Evolutionary conservation across 73 alveolate genomes (phyloP).

Genomic region (Effrenium voratum): DNA sequence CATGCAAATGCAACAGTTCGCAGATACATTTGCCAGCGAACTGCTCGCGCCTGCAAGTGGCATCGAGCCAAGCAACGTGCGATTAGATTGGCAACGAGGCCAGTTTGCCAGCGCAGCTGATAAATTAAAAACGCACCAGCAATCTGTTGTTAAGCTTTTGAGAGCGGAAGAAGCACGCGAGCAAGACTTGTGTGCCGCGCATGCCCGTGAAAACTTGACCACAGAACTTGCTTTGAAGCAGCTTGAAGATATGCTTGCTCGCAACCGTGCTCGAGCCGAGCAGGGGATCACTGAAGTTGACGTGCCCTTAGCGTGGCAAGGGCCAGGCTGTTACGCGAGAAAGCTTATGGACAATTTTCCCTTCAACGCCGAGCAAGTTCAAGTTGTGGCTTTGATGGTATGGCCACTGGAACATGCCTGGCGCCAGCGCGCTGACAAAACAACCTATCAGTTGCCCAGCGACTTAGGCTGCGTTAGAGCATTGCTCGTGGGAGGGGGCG

Average conservation of each 20-base stretch:
- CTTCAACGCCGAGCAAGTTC: constrained; percentile 7
- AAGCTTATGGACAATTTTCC: background rate
- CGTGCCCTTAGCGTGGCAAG: constrained; percentile 16
- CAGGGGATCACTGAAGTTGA: background rate
- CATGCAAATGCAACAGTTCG: background rate
- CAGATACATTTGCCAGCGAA: background rate
- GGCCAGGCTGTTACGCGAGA: background rate
- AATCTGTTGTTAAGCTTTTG: background rate
- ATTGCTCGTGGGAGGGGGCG: constrained; percentile 26
- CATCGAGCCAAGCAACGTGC: background rate
- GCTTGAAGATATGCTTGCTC: background rate
- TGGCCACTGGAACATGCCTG: background rate
- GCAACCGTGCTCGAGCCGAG: background rate
- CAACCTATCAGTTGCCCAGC: background rate
- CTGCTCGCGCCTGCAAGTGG: background rate
- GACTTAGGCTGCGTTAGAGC: background rate
- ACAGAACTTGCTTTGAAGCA: no score
- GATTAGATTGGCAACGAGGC: background rate
- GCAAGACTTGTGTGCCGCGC: background rate
- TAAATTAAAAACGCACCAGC: background rate
- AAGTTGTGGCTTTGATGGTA: background rate
- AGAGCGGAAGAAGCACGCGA: background rate
- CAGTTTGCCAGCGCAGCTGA: background rate
- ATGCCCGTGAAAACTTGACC: background rate
- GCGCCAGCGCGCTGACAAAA: background rate